Percentiles rank a stretch among this genome's conserved stretches.
phyloP scores from a whole-genome alignment of 352 stramenopile genomes.

The Phytopythium ostracodes region DNA sequence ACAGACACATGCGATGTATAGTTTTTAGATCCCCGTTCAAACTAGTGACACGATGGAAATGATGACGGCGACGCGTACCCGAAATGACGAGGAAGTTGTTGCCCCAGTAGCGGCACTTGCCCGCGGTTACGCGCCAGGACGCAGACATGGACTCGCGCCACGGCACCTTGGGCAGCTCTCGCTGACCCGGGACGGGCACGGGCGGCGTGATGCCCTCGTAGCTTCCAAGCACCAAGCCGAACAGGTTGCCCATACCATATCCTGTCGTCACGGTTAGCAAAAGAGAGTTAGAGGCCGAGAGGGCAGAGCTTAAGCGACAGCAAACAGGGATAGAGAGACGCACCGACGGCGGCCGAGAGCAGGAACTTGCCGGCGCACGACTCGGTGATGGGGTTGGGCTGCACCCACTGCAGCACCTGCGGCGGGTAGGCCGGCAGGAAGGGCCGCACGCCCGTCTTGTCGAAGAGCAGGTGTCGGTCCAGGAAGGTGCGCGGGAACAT shows the following conservation, averaged over 20 bases:
- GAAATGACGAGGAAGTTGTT: slow-evolving; percentile 89
- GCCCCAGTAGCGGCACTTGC: slow-evolving; percentile 82
- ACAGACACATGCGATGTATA: not conserved
- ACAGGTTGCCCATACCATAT: slow-evolving; percentile 77
- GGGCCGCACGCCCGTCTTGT: slow-evolving; percentile 56
- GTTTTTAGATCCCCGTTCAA: not conserved
- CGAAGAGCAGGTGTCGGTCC: slow-evolving; percentile 35
- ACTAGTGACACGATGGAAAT: too few species aligned
- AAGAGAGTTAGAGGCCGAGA: not conserved
- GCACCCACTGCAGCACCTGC: slow-evolving; percentile 13
- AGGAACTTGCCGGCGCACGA: slow-evolving; percentile 82
- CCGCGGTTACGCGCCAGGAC: slow-evolving; percentile 61
- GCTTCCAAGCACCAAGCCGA: slow-evolving; percentile 74
- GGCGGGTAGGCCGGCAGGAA: slow-evolving; percentile 59
- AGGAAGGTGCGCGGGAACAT: slow-evolving; percentile 69
- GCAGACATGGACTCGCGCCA: slow-evolving; percentile 70
- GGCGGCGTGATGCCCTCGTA: slow-evolving; percentile 86
- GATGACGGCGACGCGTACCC: slow-evolving; percentile 20
- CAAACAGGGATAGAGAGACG: slow-evolving; percentile 6
- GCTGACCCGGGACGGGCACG: slow-evolving; percentile 72
- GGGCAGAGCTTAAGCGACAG: not conserved
- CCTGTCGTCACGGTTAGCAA: slow-evolving; percentile 22
- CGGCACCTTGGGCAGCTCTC: slow-evolving; percentile 74
- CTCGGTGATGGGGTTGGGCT: slow-evolving; percentile 58
- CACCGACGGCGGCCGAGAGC: slow-evolving; percentile 72